Evolutionary conservation across 2,329 filamentous ascomycete species (phyloP), one percentile per base, ranked within the genome.

Genomic region (Trichoderma sp.): DNA sequence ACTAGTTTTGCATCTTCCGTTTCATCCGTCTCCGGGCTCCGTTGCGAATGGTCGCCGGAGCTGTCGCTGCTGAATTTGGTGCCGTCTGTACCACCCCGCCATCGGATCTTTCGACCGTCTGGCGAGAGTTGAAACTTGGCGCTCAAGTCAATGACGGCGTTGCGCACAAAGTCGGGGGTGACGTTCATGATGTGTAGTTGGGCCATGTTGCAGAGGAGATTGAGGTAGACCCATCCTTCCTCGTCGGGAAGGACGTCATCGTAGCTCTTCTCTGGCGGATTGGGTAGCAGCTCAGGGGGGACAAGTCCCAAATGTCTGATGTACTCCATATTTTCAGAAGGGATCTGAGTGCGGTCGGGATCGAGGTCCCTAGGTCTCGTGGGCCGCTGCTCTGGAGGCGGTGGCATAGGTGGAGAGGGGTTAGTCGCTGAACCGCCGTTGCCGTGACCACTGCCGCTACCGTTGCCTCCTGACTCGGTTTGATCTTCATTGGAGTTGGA

Each of bases 121-220:
- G 81, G 80, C 0, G 91, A 94, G 0, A 96, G 74, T 73, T 96
- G 90, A 59, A 96, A 88, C 70, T 90, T 90, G 21, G 84, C 83
- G 71, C 91, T 94, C 69, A 88, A 85, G 57, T 90, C 86, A 0
- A 81, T 79, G 1, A 96, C 82, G 0, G 92, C 90, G 43, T 85
- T 85, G 65, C 90, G 88, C 45, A 95, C 87, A 71, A 94, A 94
- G 30, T 89, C 87, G 0, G 88, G 83, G 0, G 92, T 93, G 1
- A 96, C 91, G 66, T 92, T 93, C 69, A 95, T 83, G 0, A 93
- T 94, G 71, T 96, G 92, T 19, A 96, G 79, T 76, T 96, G 92
- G 0, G 92, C 92, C 80, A 96, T 84, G 72, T 90, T 93, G 73
- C 89, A 88, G 1, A 96, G 81, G 1, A 96, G 78, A 70, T 95